A percentile compares a stretch with the other conserved stretches of the same genome.
Conservation (phyloP, 371 early-diverging fungal species). For the Dinochytrium kinnereticum region DNA sequence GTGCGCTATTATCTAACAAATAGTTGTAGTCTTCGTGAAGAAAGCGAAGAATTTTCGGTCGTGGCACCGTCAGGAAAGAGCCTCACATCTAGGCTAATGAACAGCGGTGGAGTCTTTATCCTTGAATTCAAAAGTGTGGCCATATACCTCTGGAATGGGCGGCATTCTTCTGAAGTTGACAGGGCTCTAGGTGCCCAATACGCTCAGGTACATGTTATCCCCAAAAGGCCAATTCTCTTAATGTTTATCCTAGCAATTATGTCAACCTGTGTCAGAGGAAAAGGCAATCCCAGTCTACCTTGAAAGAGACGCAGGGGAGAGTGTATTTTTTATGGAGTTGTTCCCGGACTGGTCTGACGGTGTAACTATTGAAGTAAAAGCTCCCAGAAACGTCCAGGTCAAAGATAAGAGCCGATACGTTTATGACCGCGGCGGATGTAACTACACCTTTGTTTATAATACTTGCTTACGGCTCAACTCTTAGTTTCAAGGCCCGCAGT, state of each 20-base stretch:
- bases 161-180: conserved; percentile 26
- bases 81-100: conserved; percentile 29
- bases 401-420: conserved; percentile 41
- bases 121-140: conserved; percentile 33
- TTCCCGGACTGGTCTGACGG: conserved; percentile 45
- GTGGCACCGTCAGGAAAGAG: conserved; percentile 22
- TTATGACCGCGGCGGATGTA: conserved; percentile 45
- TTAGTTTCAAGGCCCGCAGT: conserved; percentile 10
- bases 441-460: neutral
- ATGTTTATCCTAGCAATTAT: neutral
- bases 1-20: too few relatives aligned
- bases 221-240: neutral
- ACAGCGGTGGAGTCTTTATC: conserved; percentile 30
- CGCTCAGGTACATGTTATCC: conserved; percentile 12
- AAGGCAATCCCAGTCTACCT: neutral
- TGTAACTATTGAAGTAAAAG: conserved; percentile 36
- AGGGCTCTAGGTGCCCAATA: conserved; percentile 19
- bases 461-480: too few relatives aligned
- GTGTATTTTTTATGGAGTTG: conserved; percentile 43
- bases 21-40: neutral
- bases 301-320: conserved; percentile 42
- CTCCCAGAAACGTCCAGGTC: conserved; percentile 31
- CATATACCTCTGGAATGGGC: conserved; percentile 41
- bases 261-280: neutral
- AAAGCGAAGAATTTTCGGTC: conserved; percentile 3